Evolutionary conservation across 768 basidiomycete genomes (phyloP), one percentile per base, ranked within the genome.

Genomic region (Auricularia sp.): DNA sequence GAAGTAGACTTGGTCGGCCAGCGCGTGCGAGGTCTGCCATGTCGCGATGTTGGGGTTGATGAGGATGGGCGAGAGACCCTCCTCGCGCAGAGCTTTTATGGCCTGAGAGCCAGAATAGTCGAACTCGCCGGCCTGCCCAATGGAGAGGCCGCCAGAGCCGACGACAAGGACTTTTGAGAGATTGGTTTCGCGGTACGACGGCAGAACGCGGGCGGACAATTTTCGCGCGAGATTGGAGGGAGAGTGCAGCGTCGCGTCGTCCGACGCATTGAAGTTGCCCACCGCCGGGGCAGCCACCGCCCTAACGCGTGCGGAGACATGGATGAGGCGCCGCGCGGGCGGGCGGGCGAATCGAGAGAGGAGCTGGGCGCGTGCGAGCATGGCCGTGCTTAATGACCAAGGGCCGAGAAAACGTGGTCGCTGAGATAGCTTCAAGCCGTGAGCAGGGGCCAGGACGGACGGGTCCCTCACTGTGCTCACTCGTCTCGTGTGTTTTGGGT

Each of bases 41-140:
- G 97, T 98, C 53, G 97, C 96, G 68, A 98, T 98, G 73, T 99
- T 98, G 59, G 97, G 97, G 76, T 98, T 99, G 75, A 99, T 93
- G 67, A 99, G 87, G 67, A 99, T 87, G 36, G 93, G 91, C 64
- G 90, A 84, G 62, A 99, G 87, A 62, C 95, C 95, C 74, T 95
- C 93, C 75, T 99, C 97, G 69, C 88, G 86, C 62, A 99, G 86
- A 16, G 97, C 97, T 75, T 99, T 98, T 77, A 99, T 86, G 10
- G 97, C 97, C 76, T 99, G 97, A 5, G 96, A 98, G 58, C 97
- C 97, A 21, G 96, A 98, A 74, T 99, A 99, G 75, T 99, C 97
- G 75, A 99, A 99, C 78, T 99, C 97, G 75, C 97, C 97, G 3
- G 97, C 97, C 75, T 99, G 97, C 35, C 97, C 97, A 64, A 99